Conservation (phyloP, 768 basidiomycete genomes). For the Lactarius vividus region DNA sequence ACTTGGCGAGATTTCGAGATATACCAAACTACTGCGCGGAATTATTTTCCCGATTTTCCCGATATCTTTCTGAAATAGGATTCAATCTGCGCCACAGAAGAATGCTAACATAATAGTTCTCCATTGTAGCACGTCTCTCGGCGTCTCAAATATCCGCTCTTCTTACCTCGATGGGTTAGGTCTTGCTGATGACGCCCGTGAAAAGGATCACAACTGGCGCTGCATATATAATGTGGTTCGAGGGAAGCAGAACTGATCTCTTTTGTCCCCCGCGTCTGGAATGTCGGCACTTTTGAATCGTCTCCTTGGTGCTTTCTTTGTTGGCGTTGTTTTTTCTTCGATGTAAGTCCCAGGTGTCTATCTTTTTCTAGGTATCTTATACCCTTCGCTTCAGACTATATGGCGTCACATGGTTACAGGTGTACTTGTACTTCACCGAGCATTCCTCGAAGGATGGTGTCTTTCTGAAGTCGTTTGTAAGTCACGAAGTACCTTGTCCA, state of each 20-base stretch:
- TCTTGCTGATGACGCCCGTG: neutral
- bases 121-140: neutral
- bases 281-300: conserved; percentile 5
- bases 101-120: neutral
- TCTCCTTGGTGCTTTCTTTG: conserved; percentile 12
- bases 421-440: conserved; percentile 19
- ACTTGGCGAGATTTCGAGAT: neutral
- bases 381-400: conserved; percentile 8
- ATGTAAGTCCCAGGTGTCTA: conserved; percentile 3
- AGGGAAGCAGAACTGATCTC: neutral
- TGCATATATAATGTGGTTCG: conserved; percentile 8
- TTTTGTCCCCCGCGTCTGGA: neutral
- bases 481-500: neutral
- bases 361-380: neutral
- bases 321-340: conserved; percentile 13
- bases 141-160: conserved; percentile 1
- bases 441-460: conserved; percentile 8
- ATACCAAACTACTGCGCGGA: neutral
- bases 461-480: conserved; percentile 18
- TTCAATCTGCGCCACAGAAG: neutral
- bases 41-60: neutral
- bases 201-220: conserved; percentile 1
- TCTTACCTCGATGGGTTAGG: conserved; percentile 2
- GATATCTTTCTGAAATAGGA: neutral
- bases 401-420: conserved; percentile 19